Evolutionary conservation across 257 asterid genomes (phyloP).

Genomic region (Cordia subcordata): DNA sequence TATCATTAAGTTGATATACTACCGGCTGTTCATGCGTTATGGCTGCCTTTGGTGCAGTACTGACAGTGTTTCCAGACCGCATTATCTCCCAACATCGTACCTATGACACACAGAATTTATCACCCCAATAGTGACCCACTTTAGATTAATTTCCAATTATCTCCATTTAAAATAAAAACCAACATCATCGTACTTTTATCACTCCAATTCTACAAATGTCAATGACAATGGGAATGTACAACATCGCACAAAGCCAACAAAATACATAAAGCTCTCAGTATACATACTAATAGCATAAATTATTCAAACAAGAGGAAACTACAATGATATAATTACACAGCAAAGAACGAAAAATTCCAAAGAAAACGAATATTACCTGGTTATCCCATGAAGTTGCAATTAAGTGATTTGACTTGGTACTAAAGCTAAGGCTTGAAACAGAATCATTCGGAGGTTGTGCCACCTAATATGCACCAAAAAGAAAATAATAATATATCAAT

Average conservation of each 20-base stretch:
- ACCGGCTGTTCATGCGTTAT: constrained; percentile 93
- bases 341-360: background rate
- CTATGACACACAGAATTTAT: constrained; percentile 28
- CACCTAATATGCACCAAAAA: constrained; percentile 34
- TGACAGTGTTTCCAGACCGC: constrained; percentile 53
- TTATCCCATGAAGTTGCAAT: constrained; percentile 96
- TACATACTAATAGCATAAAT: too few species aligned
- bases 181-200: background rate
- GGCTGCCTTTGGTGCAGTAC: constrained; percentile 69
- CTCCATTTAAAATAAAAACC: background rate
- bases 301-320: too few species aligned
- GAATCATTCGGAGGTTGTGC: constrained; percentile 80
- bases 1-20: constrained; percentile 5
- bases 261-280: too few species aligned
- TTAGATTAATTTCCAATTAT: background rate
- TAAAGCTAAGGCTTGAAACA: constrained; percentile 78
- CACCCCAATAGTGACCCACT: background rate
- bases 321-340: too few species aligned
- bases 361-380: constrained; percentile 45
- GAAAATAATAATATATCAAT: background rate
- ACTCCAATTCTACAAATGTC: too few species aligned
- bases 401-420: constrained; percentile 76
- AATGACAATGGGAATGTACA: too few species aligned
- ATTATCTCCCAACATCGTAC: constrained; percentile 94
- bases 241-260: too few species aligned